A percentile compares a stretch with the other conserved stretches of the same genome.
These are phyloP conservation scores for Botryotinia narcissicola DNA, from an alignment of 2,329 filamentous ascomycete species.

Conservation along the genomic window DNA sequence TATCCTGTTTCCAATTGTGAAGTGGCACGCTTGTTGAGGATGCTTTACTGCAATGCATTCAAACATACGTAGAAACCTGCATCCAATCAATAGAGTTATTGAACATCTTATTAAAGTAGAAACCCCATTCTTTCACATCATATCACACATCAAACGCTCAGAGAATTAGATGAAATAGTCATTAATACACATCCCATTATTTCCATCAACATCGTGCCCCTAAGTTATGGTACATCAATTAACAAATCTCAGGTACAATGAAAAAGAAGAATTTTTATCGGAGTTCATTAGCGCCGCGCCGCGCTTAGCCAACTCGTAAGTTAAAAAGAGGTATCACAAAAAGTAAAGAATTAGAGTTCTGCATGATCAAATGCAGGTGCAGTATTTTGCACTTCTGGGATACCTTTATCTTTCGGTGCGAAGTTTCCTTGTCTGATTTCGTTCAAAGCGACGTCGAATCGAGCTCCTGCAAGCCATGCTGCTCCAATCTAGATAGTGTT, in stretches of 20 bases:
- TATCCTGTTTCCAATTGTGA: background rate
- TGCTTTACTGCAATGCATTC: background rate
- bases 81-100: background rate
- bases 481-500: constrained; percentile 59
- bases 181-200: constrained; percentile 9
- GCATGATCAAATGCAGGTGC: constrained; percentile 33
- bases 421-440: constrained; percentile 50
- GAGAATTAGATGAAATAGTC: background rate
- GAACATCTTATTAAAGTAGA: background rate
- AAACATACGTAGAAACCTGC: background rate
- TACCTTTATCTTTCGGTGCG: constrained; percentile 35
- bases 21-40: background rate
- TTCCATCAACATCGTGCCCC: constrained; percentile 7
- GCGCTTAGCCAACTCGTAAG: background rate
- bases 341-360: constrained; percentile 28
- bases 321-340: background rate
- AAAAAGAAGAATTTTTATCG: constrained; percentile 8
- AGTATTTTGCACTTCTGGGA: constrained; percentile 33
- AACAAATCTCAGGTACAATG: constrained; percentile 18
- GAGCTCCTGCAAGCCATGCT: constrained; percentile 78
- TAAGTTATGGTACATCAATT: constrained; percentile 5
- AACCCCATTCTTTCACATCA: background rate
- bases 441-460: constrained; percentile 69
- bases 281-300: constrained; percentile 3
- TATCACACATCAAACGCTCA: background rate